phyloP scores from a whole-genome alignment of 2,329 filamentous ascomycete species.

The Hymenoscyphus linearis region DNA sequence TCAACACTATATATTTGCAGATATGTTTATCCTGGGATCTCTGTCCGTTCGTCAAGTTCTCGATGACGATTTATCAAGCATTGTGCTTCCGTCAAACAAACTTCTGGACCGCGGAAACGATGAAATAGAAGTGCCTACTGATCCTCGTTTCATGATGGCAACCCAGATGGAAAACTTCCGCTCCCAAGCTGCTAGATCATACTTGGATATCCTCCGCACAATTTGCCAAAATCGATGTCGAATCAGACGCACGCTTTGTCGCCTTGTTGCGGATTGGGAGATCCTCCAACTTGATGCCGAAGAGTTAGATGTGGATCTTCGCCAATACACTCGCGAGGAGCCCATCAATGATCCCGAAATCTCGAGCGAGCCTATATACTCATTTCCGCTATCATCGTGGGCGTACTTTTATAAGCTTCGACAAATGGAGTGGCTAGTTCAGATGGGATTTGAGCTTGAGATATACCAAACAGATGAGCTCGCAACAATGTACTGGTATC shows the following conservation, averaged over 20 bases:
- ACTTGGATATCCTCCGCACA: slow-evolving; percentile 76
- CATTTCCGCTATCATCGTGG: slow-evolving; percentile 81
- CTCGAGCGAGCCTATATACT: slow-evolving; percentile 51
- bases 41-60: slow-evolving; percentile 70
- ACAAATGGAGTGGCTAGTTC: slow-evolving; percentile 79
- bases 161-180: slow-evolving; percentile 67
- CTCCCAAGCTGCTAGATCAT: slow-evolving; percentile 59
- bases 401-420: slow-evolving; percentile 84
- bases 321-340: slow-evolving; percentile 54
- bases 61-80: slow-evolving; percentile 72
- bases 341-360: slow-evolving; percentile 47
- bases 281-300: slow-evolving; percentile 76
- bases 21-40: slow-evolving; percentile 62
- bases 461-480: slow-evolving; percentile 85
- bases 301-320: slow-evolving; percentile 65
- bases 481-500: slow-evolving; percentile 85
- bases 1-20: slow-evolving; percentile 69
- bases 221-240: slow-evolving; percentile 88
- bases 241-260: slow-evolving; percentile 81
- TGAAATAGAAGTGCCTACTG: slow-evolving; percentile 66
- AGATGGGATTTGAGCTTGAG: slow-evolving; percentile 90
- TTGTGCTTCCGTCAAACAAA: slow-evolving; percentile 66
- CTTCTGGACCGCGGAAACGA: slow-evolving; percentile 72
- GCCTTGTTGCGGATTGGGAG: slow-evolving; percentile 80
- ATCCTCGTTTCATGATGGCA: slow-evolving; percentile 69